Evolutionary conservation across 495 filamentous ascomycete genomes (phyloP), one percentile per base, ranked within the genome.

Genomic region (Chaetomium fimeti): DNA sequence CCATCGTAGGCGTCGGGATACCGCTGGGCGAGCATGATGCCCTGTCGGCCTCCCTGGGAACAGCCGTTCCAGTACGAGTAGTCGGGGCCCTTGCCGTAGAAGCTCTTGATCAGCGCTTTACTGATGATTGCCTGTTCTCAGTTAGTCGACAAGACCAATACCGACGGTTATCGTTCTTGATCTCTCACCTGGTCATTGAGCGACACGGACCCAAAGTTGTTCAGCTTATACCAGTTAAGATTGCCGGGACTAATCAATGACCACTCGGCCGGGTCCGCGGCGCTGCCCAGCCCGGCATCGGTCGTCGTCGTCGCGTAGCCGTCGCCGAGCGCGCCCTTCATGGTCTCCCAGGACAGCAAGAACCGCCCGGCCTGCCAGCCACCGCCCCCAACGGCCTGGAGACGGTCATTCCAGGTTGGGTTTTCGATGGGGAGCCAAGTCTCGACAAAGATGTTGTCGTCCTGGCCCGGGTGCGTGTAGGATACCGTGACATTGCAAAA

Each of bases 31-130:
- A 78, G 48, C 64, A 73, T 68, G n/a, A 79, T 22, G 16, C 79
- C 80, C 60, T 80, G 77, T 0, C 79, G 72, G 13, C 80, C 79
- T 15, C 77, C 79, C 63, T 74, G 76, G 16, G 77, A 80, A 60
- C 79, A 82, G 9, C 80, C 78, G 63, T 68, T 80, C 64, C 68
- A 82, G 66, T 81, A 82, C 18, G 77, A 79, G 62, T 71, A 80
- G 9, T 61, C 52, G 1, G 77, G 74, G 0, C 51, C 42, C 24
- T 61, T 53, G 2, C 77, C 74, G 62, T 82, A 82, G 64, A 72
- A 77, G 40, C 56, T 47, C 2, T 60, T 57, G 20, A 72, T 66
- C 36, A 77, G 38, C 11, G 57, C 38, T 48, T 80, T 80, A 11
- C 63, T 74, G 25, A 78, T 73, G 32, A 75, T 22, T 68, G 72